These are phyloP conservation scores for Cordyceps tenuipes DNA, from an alignment of 2,329 filamentous ascomycete genomes.

Conservation along the genomic window DNA sequence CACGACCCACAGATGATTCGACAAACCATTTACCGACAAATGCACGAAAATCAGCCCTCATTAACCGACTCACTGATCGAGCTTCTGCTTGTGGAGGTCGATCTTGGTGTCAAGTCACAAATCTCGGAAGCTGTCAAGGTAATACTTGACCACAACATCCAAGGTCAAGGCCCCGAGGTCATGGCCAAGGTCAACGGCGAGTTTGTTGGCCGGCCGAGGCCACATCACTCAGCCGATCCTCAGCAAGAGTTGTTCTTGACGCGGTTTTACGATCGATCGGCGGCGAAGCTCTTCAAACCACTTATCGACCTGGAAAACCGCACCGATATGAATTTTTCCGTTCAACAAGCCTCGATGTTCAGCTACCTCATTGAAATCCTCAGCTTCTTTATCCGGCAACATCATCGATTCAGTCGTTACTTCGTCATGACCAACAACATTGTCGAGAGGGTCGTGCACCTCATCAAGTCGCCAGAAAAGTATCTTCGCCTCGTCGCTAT, in stretches of 20 bases:
- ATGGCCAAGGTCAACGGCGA: constrained; percentile 60
- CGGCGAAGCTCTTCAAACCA: constrained; percentile 76
- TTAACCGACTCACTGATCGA: constrained; percentile 91
- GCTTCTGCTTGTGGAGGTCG: constrained; percentile 79
- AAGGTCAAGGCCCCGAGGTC: constrained; percentile 41
- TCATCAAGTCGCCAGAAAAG: constrained; percentile 79
- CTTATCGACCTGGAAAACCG: constrained; percentile 70
- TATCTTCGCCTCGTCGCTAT: constrained; percentile 85
- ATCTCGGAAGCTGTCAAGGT: constrained; percentile 94
- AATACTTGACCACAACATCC: constrained; percentile 64
- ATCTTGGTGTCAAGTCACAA: constrained; percentile 90
- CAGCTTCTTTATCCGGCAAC: constrained; percentile 87
- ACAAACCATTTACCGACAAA: constrained; percentile 83
- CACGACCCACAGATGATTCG: constrained; percentile 94
- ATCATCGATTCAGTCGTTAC: constrained; percentile 76
- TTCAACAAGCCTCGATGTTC: constrained; percentile 83
- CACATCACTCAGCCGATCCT: constrained; percentile 47
- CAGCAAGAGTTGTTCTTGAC: constrained; percentile 81
- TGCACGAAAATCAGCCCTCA: constrained; percentile 76
- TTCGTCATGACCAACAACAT: constrained; percentile 79
- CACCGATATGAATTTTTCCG: constrained; percentile 60
- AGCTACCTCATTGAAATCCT: constrained; percentile 87
- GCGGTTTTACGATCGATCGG: constrained; percentile 83
- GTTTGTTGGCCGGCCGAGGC: constrained; percentile 54
- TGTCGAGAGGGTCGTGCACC: constrained; percentile 68